Evolutionary conservation across 192 early-diverging fungal genomes (phyloP), one percentile per base, ranked within the genome.

Genomic region (Phycomyces blakesleeanus): DNA sequence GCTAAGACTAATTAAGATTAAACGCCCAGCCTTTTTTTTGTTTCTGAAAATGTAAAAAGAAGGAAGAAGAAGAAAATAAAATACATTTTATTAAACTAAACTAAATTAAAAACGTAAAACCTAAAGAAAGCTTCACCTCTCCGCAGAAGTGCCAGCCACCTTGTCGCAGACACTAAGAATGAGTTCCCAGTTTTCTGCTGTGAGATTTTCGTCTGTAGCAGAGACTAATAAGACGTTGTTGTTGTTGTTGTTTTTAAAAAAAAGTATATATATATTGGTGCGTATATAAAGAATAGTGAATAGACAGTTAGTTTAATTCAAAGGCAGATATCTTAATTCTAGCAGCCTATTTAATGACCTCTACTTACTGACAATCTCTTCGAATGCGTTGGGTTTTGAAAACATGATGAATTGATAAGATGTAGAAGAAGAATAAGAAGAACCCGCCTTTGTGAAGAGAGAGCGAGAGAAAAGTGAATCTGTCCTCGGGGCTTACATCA

Each of bases 181-280:
- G 52, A 88, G 76, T 55, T 85, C 83, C 95, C 96, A 99, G 80
- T 99, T 91, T 77, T 99, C 97, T 41, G 85, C 80, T 12, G 94
- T 92, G 64, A 96, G 85, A 52, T 82, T 92, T 72, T 98, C 95
- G 77, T 85, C 89, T 7, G 97, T 99, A 14, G 97, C 95, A 73
- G 88, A 82, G 64, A 71, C 85, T 85, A 80, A 44, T 85, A 80
- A 44, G 38, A 49, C 34, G n/a, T 24, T 14, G 14, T 21, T n/a
- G n/a, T n/a, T n/a, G n/a, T n/a, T n/a, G n/a, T n/a, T n/a, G n/a
- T n/a, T n/a, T n/a, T n/a, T n/a, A n/a, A n/a, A n/a, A n/a, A n/a
- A n/a, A n/a, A n/a, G n/a, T n/a, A n/a, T n/a, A n/a, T n/a, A n/a
- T n/a, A n/a, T n/a, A n/a, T n/a, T n/a, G n/a, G n/a, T n/a, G n/a